A percentile compares a stretch with the other conserved stretches of the same genome.
phyloP scores from a whole-genome alignment of 2,329 filamentous ascomycete genomes.

The Fusarium buxicola region DNA sequence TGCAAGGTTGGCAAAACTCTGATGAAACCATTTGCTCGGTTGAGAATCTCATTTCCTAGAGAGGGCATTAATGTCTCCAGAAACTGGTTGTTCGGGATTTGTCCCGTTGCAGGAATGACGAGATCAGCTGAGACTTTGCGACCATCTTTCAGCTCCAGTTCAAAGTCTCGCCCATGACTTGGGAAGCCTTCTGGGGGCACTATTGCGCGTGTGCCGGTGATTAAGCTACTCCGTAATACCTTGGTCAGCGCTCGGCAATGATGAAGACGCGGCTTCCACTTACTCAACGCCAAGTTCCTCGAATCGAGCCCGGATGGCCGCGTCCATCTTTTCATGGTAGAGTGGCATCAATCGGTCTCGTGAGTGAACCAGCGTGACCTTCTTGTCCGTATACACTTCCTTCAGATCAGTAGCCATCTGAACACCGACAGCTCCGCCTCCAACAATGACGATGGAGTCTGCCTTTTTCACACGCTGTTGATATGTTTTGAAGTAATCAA shows the following conservation, averaged over 20 bases:
- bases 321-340: conserved; percentile 43
- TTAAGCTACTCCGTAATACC: conserved; percentile 17
- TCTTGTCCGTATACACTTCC: conserved; percentile 42
- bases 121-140: conserved; percentile 37
- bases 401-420: conserved; percentile 45
- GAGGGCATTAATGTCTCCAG: conserved; percentile 23
- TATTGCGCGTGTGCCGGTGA: conserved; percentile 39
- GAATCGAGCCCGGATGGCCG: conserved; percentile 33
- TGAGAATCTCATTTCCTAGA: conserved; percentile 17
- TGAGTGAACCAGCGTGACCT: conserved; percentile 41
- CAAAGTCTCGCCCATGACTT: conserved; percentile 29
- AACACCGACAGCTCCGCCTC: conserved; percentile 42
- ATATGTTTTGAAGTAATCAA: conserved; percentile 40
- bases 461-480: conserved; percentile 38
- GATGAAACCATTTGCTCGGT: conserved; percentile 41
- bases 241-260: neutral
- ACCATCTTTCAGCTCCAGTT: conserved; percentile 40
- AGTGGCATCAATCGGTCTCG: conserved; percentile 42
- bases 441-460: conserved; percentile 41
- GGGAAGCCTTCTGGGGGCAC: conserved; percentile 39
- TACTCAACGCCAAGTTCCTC: conserved; percentile 42
- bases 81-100: conserved; percentile 45
- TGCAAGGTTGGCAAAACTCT: conserved; percentile 36
- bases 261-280: fast-evolving
- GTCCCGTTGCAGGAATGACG: conserved; percentile 42